Conservation (phyloP, 2,329 filamentous ascomycete species). For the Chrysoporthe austroafricana region DNA sequence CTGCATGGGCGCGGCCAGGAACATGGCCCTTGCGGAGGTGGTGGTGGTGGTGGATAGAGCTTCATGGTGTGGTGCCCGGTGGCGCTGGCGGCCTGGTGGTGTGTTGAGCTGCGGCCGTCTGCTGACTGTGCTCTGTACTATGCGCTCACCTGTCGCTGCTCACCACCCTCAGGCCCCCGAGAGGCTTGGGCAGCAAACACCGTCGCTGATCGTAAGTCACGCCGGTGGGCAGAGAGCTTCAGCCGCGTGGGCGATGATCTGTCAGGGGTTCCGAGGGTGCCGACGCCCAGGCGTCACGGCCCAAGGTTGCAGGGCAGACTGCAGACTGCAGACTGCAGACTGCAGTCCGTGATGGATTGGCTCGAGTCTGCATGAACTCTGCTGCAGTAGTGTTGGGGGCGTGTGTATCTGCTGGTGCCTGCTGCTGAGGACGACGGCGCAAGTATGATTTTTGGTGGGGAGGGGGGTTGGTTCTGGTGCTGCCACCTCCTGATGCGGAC, state of each 20-base stretch:
- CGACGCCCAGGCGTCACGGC: background rate
- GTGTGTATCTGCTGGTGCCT: slow-evolving; percentile 5
- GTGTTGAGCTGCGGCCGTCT: slow-evolving; percentile 1
- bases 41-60: slow-evolving; percentile 5
- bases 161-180: background rate
- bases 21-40: slow-evolving; percentile 19
- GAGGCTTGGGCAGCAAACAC: background rate
- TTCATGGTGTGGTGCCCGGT: background rate
- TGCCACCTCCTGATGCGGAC: background rate
- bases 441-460: background rate
- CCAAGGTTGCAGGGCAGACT: background rate
- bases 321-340: background rate
- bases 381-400: slow-evolving; percentile 12
- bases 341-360: background rate
- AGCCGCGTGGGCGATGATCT: background rate
- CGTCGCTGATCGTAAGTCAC: background rate
- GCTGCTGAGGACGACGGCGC: background rate
- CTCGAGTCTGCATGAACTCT: background rate
- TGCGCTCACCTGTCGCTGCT: background rate
- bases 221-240: background rate
- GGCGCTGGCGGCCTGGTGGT: slow-evolving; percentile 4
- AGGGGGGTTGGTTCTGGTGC: background rate
- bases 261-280: slow-evolving; percentile 1
- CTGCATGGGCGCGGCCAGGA: slow-evolving; percentile 20
- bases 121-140: slow-evolving; percentile 7